Percentiles rank a stretch among this genome's conserved stretches.
Conservation (phyloP, 495 filamentous ascomycete species). For the Trichocladium antarcticum region DNA sequence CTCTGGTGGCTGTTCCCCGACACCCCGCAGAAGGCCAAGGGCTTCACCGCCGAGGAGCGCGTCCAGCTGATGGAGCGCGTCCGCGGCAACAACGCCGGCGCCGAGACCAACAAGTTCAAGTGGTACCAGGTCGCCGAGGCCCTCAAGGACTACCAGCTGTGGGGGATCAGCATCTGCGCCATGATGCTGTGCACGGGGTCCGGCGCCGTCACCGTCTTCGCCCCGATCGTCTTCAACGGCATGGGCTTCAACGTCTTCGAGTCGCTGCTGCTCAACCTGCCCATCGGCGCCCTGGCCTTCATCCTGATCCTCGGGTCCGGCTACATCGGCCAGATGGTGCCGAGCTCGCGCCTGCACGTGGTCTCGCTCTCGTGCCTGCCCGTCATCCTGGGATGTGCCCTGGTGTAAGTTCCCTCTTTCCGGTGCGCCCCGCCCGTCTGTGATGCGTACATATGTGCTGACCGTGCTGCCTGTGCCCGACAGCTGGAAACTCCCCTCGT, state of each 20-base stretch:
- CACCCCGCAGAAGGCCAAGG: constrained; percentile 3
- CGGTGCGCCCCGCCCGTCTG: not conserved
- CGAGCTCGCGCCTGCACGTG: not conserved
- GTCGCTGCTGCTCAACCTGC: constrained; percentile 6
- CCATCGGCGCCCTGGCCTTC: constrained; percentile 3
- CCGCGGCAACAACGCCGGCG: constrained; percentile 2
- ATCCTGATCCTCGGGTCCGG: not conserved
- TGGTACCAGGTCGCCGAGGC: constrained; percentile 2
- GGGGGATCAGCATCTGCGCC: not conserved
- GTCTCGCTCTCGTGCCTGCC: not conserved
- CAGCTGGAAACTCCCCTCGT: constrained; percentile 1
- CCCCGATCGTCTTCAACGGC: constrained; percentile 6
- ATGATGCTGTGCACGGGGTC: constrained; percentile 2
- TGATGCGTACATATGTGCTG: too few relatives aligned
- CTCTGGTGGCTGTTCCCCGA: constrained; percentile 6
- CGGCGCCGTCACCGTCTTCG: constrained; percentile 2
- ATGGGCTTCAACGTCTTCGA: constrained; percentile 5
- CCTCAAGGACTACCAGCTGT: constrained; percentile 4
- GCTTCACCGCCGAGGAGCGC: constrained; percentile 1
- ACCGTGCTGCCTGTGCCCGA: not conserved
- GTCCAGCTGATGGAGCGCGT: constrained; percentile 3
- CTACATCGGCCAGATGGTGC: not conserved
- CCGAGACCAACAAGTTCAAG: constrained; percentile 6
- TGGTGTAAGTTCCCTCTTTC: not conserved
- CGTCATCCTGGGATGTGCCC: not conserved